Percentiles rank a stretch among this genome's conserved stretches.
Evolutionary conservation across 1,139 yeast species (phyloP).

Genomic region (Lodderomyces theae): DNA sequence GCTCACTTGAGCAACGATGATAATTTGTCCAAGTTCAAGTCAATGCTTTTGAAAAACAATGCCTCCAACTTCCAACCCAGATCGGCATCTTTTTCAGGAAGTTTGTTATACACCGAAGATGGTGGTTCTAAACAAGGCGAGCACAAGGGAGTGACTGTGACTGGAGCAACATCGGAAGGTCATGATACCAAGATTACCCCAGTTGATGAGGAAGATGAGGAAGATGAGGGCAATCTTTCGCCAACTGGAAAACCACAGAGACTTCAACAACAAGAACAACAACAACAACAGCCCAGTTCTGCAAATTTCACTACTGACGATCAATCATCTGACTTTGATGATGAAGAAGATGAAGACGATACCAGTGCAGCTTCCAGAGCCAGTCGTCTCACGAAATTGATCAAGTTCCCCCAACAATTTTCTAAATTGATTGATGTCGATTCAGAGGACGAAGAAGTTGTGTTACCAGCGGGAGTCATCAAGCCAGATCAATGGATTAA

Average conservation of each 20-base stretch:
- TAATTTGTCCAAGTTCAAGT: conserved; percentile 43
- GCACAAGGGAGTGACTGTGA: background rate
- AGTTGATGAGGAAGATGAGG: conserved; percentile 12
- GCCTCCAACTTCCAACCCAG: conserved; percentile 34
- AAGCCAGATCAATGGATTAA: conserved; percentile 78
- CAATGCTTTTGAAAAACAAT: conserved; percentile 38
- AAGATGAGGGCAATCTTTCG: conserved; percentile 4
- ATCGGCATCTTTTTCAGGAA: conserved; percentile 43
- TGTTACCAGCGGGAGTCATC: conserved; percentile 82
- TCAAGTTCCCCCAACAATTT: conserved; percentile 30
- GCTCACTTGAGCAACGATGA: conserved; percentile 37
- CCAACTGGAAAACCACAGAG: conserved; percentile 9
- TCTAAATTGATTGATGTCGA: conserved; percentile 59
- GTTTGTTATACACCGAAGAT: conserved; percentile 21
- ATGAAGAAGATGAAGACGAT: conserved; percentile 43
- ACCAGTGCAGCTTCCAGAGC: conserved; percentile 35
- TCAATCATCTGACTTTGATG: conserved; percentile 20
- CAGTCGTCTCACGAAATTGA: conserved; percentile 21
- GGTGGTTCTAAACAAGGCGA: conserved; percentile 4
- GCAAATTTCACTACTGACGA: conserved; percentile 14
- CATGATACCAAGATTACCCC: conserved; percentile 11
- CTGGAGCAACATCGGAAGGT: conserved; percentile 4
- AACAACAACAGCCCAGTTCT: conserved; percentile 3
- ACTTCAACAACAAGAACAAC: conserved; percentile 3
- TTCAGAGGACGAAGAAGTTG: conserved; percentile 82